phyloP scores from a whole-genome alignment of 2,329 filamentous ascomycete species.

The Diaporthe eres region DNA sequence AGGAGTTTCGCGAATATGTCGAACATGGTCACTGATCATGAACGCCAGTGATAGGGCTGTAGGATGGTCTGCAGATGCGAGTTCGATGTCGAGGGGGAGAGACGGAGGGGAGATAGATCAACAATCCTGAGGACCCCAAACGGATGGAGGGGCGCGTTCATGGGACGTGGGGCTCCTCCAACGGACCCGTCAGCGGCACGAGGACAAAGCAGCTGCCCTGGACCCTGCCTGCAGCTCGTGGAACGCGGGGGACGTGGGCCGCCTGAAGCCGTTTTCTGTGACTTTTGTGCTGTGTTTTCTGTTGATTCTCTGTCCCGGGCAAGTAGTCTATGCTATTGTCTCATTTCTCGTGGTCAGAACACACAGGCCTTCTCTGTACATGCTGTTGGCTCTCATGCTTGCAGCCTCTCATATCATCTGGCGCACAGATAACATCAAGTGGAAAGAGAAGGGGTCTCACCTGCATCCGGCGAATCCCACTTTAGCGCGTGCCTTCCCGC shows the following conservation, averaged over 20 bases:
- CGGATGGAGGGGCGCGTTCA: constrained; percentile 11
- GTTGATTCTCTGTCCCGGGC: neutral
- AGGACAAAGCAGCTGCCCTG: constrained; percentile 37
- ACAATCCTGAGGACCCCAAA: neutral
- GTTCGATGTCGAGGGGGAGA: constrained; percentile 8
- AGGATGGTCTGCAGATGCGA: constrained; percentile 24
- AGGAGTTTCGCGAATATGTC: constrained; percentile 60
- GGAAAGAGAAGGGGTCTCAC: constrained; percentile 19
- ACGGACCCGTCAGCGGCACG: constrained; percentile 32
- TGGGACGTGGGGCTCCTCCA: constrained; percentile 12
- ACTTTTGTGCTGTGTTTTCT: neutral
- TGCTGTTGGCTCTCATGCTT: neutral
- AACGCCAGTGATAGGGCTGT: constrained; percentile 30
- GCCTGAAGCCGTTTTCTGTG: constrained; percentile 14
- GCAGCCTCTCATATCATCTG: neutral
- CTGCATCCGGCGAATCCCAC: constrained; percentile 26
- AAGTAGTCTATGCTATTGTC: constrained; percentile 6
- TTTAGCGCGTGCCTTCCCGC: constrained; percentile 24
- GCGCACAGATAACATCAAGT: constrained; percentile 4
- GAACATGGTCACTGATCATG: constrained; percentile 40
- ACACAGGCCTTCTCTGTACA: neutral
- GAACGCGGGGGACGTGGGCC: constrained; percentile 20
- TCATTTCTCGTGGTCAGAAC: neutral
- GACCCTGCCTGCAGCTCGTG: constrained; percentile 37
- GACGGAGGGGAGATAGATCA: neutral